Evolutionary conservation across 2,329 filamentous ascomycete species (phyloP), one percentile per base, ranked within the genome.

Genomic region (Penicillium sp.): DNA sequence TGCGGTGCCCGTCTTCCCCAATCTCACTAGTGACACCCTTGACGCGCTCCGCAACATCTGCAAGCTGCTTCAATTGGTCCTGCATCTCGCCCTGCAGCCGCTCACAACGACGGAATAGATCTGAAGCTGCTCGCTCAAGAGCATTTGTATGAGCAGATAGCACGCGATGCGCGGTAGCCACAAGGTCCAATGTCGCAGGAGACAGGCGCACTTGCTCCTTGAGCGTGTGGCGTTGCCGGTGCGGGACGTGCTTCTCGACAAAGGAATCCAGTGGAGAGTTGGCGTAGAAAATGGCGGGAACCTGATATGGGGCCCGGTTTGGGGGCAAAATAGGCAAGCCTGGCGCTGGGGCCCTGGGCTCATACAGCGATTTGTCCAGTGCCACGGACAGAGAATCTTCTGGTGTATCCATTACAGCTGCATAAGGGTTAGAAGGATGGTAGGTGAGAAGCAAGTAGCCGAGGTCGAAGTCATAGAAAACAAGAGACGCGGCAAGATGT

Each of bases 401-500:
- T 8, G 81, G 78, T 8, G 78, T 72, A 62, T 86, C 83, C 47
- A 84, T 78, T 51, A 76, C 71, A 4, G 78, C 81, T 31, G 79
- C 84, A 62, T 78, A 79, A 2, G 79, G 79, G 59, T 79, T 77
- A 45, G 76, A 77, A 8, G 75, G 74, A 34, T 75, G 73, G 27
- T 74, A 76, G 25, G 80, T 83, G 38, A 85, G 73, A 44, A 87
- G 68, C 29, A 87, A 72, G 63, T 85, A 84, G 10, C 84, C 84
- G 31, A 86, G 68, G 57, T 83, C 81, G 11, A 79, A 78, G 60
- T 86, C 82, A 48, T 82, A 76, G 36, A 87, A 76, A 25, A 83
- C 76, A n/a, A 85, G 72, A 51, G 76, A 78, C 21, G 78, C 72
- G 6, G 80, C 79, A 27, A 79, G 63, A 74, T 76, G 70, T 61